Evolutionary conservation across 352 stramenopile genomes (phyloP).

Genomic region (Pythium rhizo-oryzae): DNA sequence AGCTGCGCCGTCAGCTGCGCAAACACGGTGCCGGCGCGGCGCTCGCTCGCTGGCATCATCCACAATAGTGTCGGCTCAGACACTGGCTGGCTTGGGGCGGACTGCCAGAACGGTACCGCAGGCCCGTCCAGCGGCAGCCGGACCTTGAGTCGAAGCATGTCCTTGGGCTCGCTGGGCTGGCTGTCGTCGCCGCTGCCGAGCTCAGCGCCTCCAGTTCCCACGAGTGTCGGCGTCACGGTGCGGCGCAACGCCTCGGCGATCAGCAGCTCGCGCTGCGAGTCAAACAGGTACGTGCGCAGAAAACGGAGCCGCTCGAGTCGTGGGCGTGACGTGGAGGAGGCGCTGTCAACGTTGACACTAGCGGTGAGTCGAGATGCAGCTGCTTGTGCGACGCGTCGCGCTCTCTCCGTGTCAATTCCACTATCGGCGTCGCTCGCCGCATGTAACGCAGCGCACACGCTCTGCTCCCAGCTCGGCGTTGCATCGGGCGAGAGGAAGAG

Average conservation of each 20-base stretch:
- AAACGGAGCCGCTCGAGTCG: background rate
- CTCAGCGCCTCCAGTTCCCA: background rate
- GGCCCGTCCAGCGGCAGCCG: background rate
- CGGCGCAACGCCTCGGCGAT: constrained; percentile 19
- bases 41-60: background rate
- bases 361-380: constrained; percentile 1
- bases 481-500: constrained; percentile 28
- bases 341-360: background rate
- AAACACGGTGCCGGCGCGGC: constrained; percentile 1
- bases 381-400: background rate
- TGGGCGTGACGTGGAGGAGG: too few species aligned
- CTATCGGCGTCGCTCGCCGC: background rate
- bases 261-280: constrained; percentile 20
- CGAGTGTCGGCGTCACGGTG: constrained; percentile 8
- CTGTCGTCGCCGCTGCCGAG: background rate
- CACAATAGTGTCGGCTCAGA: background rate
- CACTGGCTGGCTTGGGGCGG: background rate
- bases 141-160: constrained; percentile 1
- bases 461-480: constrained; percentile 14
- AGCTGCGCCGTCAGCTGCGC: constrained; percentile 7
- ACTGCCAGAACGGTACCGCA: background rate
- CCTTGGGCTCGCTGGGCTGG: background rate
- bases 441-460: background rate
- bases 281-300: constrained; percentile 8
- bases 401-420: background rate